Evolutionary conservation across 768 basidiomycete genomes (phyloP), one percentile per base, ranked within the genome.

Genomic region (Suillus luteus): DNA sequence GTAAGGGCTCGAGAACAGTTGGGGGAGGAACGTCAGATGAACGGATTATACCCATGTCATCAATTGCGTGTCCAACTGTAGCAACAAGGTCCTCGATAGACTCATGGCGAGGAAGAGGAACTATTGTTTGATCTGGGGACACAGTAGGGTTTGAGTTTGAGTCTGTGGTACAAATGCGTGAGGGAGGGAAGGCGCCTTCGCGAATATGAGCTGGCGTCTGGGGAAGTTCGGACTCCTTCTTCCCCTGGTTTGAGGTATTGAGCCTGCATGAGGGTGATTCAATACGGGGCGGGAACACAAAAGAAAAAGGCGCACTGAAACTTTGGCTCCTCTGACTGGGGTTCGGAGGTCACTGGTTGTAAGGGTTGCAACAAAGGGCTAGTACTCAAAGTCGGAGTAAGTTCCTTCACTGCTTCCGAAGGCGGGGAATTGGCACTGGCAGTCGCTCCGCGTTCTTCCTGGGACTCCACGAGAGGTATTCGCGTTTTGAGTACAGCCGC

Each of bases 131-230:
- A 55, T 66, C 65, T 49, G 61, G 68, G 31, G 68, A 69, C 60
- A 68, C 63, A n/a, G 48, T 6, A 22, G 27, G 49, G 24, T 31
- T 49, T 49, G 48, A 37, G 15, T 60, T 48, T 40, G 71, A 70
- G 49, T 72, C 71, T 24, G 69, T 65, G 58, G 69, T 68, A 71
- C 64, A 70, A 67, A 73, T 59, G 60, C 75, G 72, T 48, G 80
- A 85, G 0, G 84, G 85, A 58, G 85, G 78, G 69, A 88, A 89
- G 7, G 90, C 91, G 61, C 87, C 89, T 79, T 92, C 90, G 48
- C 90, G 76, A 38, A 73, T 64, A 62, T 82, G 81, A 55, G 70
- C 66, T 54, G 72, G 59, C n/a, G 17, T 58, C 40, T 41, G 24
- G 17, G 57, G 57, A 58, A 31, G 57, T 58, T 58, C 57, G 0